phyloP scores from a whole-genome alignment of 1,139 yeast genomes.

The Kurtzmaniella natalensis region DNA sequence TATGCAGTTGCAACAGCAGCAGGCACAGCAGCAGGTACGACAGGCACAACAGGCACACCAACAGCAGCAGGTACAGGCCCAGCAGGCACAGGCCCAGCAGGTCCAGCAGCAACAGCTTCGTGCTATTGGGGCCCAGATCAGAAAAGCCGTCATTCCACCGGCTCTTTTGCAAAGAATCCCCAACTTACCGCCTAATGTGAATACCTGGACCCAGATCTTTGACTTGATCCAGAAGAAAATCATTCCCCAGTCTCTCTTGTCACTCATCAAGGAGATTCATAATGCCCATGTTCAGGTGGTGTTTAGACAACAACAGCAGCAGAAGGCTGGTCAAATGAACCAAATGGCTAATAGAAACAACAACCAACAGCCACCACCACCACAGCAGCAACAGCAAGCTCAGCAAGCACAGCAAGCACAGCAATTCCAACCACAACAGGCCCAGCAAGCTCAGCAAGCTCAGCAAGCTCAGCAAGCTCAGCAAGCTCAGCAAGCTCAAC shows the following conservation, averaged over 20 bases:
- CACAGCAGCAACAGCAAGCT: constrained; percentile 7
- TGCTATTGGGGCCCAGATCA: constrained; percentile 33
- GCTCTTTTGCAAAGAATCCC: constrained; percentile 69
- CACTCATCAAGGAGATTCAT: constrained; percentile 57
- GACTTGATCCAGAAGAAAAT: constrained; percentile 60
- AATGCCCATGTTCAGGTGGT: constrained; percentile 45
- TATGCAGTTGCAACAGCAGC: constrained; percentile 11
- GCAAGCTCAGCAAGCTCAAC: constrained; percentile 10
- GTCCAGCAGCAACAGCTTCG: constrained; percentile 23
- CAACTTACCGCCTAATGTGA: constrained; percentile 73
- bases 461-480: constrained; percentile 9
- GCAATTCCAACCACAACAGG: constrained; percentile 13
- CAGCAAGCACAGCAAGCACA: constrained; percentile 12
- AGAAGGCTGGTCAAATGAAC: constrained; percentile 17
- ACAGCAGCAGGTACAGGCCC: neutral
- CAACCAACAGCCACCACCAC: constrained; percentile 14
- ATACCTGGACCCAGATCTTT: constrained; percentile 80
- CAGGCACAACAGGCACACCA: constrained; percentile 7
- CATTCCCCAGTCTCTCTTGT: constrained; percentile 51
- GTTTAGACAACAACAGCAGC: constrained; percentile 34
- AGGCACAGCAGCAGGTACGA: constrained; percentile 7
- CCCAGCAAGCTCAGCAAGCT: constrained; percentile 10
- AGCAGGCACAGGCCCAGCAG: neutral
- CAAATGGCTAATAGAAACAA: constrained; percentile 10
- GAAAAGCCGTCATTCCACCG: constrained; percentile 70